These are phyloP conservation scores for Polychytrium aggregatum DNA, from an alignment of 192 early-diverging fungal genomes.

Conservation along the genomic window DNA sequence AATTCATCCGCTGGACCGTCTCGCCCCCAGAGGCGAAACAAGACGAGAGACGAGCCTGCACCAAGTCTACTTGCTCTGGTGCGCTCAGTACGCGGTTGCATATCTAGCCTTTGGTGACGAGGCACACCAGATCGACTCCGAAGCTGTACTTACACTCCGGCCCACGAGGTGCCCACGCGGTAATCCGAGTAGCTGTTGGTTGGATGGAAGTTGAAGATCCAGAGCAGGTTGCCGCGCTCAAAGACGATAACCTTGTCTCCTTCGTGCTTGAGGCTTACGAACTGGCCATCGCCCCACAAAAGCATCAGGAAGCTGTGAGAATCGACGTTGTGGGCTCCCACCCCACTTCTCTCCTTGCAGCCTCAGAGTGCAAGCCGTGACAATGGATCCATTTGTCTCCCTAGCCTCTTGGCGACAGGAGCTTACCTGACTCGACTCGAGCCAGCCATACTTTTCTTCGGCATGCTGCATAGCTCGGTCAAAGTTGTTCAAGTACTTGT, in stretches of 20 bases:
- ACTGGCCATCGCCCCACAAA: no score
- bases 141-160: conserved; percentile 40
- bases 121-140: not conserved
- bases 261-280: conserved; percentile 80
- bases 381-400: no score
- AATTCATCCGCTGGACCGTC: no score
- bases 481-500: conserved; percentile 86
- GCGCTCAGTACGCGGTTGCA: no score
- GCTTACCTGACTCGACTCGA: conserved; percentile 43
- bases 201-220: conserved; percentile 93
- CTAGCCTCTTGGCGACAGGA: no score
- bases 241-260: conserved; percentile 86
- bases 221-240: conserved; percentile 80
- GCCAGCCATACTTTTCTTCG: conserved; percentile 61
- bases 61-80: no score
- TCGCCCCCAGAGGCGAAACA: no score
- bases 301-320: no score
- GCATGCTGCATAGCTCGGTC: conserved; percentile 74
- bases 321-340: no score
- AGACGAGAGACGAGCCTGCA: no score
- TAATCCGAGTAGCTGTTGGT: conserved; percentile 79
- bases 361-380: no score
- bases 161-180: conserved; percentile 59
- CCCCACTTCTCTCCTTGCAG: no score
- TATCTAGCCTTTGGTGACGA: not conserved